Base-by-base conservation (phyloP, 768 basidiomycete genomes). In the Paxillus involutus region DNA sequence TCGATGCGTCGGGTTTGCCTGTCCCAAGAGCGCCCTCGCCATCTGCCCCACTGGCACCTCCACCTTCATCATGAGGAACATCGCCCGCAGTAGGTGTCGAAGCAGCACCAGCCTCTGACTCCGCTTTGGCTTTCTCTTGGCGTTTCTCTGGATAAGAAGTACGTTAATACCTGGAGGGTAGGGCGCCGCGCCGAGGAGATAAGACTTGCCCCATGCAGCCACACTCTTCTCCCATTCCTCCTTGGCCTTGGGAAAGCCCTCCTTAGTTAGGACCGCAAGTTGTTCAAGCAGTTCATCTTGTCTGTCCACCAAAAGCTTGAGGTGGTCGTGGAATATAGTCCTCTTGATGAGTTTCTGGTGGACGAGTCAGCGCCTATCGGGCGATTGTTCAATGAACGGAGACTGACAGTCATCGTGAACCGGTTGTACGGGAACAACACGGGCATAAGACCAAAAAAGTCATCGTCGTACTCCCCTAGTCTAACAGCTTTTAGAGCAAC, bases 371-470 rank as follows among this genome's bases (percentile, higher is more conserved):
- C 16, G 0, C 13, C 26, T 19, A 29, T 51, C 14, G 44, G 33
- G 24, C 24, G 3, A 35, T 39, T 9, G 12, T 39, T 8, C 24
- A 36, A 47, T 0, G 32, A 45, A 40, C 17, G 42, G 37, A 29
- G 16, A 77, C 86, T 48, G 51, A 90, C 88, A 47, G 81, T 89
- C 86, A 98, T 94, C 0, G 92, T 96, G 68, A 91, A 99, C 59
- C 88, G 86, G 74, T 99, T 99, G 66, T 98, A 98, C 0, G 94
- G 93, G 63, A 98, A 94, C 37, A 96, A 69, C 21, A 73, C 77
- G 0, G 95, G 92, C 84, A 98, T 89, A 17, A 88, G 76, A 62
- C 84, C 86, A 73, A 96, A 98, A 69, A 96, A 96, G 62, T 89
- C 82, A 16, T 96, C 94, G 57, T 92, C 89, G 71, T 96, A 97